Conservation (phyloP, 2,329 filamentous ascomycete genomes). For the Bipolaris oryzae region DNA sequence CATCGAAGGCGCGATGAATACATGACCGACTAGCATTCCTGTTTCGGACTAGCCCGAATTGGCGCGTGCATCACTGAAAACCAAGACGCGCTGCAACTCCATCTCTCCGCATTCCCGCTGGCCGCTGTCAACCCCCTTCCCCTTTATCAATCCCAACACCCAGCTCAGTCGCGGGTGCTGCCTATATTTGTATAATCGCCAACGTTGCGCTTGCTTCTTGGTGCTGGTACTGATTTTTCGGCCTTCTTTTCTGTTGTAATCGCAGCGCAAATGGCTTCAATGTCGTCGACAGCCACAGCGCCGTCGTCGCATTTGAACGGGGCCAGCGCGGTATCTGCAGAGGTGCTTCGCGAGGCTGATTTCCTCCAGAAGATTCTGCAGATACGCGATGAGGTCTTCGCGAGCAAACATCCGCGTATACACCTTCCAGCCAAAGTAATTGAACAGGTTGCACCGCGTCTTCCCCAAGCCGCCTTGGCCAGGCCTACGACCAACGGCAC, state of each 20-base stretch:
- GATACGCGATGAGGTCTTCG: constrained; percentile 79
- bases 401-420: constrained; percentile 72
- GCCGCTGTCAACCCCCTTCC: constrained; percentile 28
- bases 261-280: constrained; percentile 32
- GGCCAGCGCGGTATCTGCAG: constrained; percentile 45
- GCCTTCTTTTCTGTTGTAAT: constrained; percentile 24
- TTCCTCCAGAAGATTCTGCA: constrained; percentile 78
- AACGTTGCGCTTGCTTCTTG: constrained; percentile 18
- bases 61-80: constrained; percentile 16
- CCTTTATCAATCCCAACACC: constrained; percentile 29
- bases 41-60: constrained; percentile 26
- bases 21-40: constrained; percentile 7
- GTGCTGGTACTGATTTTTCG: constrained; percentile 26
- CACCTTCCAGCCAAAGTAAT: constrained; percentile 62
- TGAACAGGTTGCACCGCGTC: constrained; percentile 50
- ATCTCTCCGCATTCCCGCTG: constrained; percentile 11
- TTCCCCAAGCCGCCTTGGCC: constrained; percentile 33
- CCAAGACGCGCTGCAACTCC: constrained; percentile 16
- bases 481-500: constrained; percentile 42
- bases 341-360: constrained; percentile 52
- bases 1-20: constrained; percentile 17
- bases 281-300: constrained; percentile 42
- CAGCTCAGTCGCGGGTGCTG: constrained; percentile 28
- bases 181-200: constrained; percentile 37
- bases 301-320: constrained; percentile 41